Base-by-base conservation (phyloP, 345 rosid genomes). In the Corchorus olitorius region DNA sequence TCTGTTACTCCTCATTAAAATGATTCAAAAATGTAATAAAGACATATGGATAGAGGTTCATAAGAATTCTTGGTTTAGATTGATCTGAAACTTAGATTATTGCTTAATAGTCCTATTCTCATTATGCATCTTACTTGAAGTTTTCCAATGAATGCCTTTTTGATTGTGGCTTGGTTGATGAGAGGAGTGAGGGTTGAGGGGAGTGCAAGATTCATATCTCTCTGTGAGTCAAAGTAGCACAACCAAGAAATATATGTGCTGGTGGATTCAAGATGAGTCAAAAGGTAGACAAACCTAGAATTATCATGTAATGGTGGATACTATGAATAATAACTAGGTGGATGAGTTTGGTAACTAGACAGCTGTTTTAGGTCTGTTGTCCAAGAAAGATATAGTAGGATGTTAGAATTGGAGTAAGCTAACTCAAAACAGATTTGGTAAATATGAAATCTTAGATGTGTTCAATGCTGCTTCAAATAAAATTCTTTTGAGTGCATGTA, bases 101-200 rank as follows among this genome's bases (percentile, higher is more conserved):
- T 41, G 39, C 16, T 16, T 59, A 19, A 13, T 49, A 45, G 35
- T 62, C 52, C 2, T 14, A 27, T 75, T 46, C 64, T 9, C 22
- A 72, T 55, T 20, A 34, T 8, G 33, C 49, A 34, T 56, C 71
- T 70, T 73, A 17, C 69, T 55, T 73, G 15, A 45, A 54, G 13
- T 34, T 62, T 64, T 53, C 77, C 63, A 17, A 60, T 56, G 49
- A 49, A 63, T 77, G 43, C 22, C 60, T 80, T 75, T 53, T 58
- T 66, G 39, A 71, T 14, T 15, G 16, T 43, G 58, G 72, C 68
- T 80, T 61, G 67, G 48, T 66, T 62, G 11, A 37, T 39, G 63
- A 39, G 53, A 66, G 58, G 46, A 22, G 20, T 39, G 73, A 33
- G 59, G 48, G 45, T 76, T 27, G 56, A 55, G 33, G 64, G 22